Conservation (phyloP, 2,329 filamentous ascomycete genomes). For the Paramyrothecium roridum region DNA sequence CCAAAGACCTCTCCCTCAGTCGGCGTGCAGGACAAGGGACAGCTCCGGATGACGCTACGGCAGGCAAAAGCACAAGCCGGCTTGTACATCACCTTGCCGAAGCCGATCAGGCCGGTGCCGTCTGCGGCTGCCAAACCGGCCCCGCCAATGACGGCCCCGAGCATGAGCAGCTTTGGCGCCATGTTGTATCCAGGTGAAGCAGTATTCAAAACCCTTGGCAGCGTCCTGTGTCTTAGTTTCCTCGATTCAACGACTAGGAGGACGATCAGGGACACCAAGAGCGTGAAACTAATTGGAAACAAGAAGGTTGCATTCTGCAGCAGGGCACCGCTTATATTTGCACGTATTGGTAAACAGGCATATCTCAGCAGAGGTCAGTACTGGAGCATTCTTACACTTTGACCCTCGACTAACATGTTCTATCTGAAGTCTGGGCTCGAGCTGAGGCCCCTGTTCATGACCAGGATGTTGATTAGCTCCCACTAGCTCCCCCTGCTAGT, state of each 20-base stretch:
- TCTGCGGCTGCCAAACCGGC: slow-evolving; percentile 6
- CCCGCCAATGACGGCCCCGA: not conserved
- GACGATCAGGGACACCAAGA: too few species aligned
- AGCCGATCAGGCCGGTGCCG: slow-evolving; percentile 27
- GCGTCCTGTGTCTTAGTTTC: too few species aligned
- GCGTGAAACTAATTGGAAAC: too few species aligned
- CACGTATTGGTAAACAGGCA: not conserved
- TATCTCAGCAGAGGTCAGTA: not conserved
- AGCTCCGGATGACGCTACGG: slow-evolving; percentile 20
- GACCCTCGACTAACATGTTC: too few species aligned
- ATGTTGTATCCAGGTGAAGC: not conserved
- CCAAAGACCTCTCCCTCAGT: slow-evolving; percentile 14
- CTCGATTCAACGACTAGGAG: too few species aligned
- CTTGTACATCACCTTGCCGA: slow-evolving; percentile 30
- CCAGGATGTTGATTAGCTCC: not conserved
- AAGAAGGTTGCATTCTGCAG: not conserved
- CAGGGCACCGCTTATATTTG: not conserved
- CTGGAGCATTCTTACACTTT: too few species aligned
- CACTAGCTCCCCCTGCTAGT: not conserved
- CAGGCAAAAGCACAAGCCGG: slow-evolving; percentile 32
- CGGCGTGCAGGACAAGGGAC: slow-evolving; percentile 26
- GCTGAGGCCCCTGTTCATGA: not conserved
- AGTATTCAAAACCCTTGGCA: not conserved
- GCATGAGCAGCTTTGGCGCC: not conserved
- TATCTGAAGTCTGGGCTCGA: not conserved